These are phyloP conservation scores for Talaromyces sp. DNA, from an alignment of 2,329 filamentous ascomycete genomes.

Conservation along the genomic window DNA sequence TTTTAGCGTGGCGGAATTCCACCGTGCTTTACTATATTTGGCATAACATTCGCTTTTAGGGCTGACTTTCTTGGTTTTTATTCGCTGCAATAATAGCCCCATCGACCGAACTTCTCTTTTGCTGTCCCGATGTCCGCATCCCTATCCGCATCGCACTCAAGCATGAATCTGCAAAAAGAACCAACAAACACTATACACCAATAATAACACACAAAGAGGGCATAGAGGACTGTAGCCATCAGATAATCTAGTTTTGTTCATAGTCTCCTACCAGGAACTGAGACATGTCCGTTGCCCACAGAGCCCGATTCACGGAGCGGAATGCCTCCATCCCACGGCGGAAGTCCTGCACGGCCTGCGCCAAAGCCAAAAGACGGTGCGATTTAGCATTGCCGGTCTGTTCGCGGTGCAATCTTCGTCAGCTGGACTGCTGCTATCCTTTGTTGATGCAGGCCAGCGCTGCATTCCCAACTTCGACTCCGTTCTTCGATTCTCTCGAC, in stretches of 20 bases:
- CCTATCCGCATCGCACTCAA: neutral
- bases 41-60: neutral
- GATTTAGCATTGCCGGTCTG: constrained; percentile 49
- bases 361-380: constrained; percentile 53
- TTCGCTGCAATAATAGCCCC: neutral
- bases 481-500: neutral
- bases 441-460: constrained; percentile 16
- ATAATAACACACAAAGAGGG: neutral
- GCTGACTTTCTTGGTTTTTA: neutral
- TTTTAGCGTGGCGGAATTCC: constrained; percentile 8
- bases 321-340: constrained; percentile 42
- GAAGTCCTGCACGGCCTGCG: constrained; percentile 54
- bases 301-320: constrained; percentile 22
- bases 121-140: neutral
- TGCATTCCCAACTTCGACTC: constrained; percentile 6
- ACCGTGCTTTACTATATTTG: neutral
- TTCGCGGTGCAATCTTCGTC: constrained; percentile 46
- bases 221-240: too few species aligned
- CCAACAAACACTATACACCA: neutral
- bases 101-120: neutral
- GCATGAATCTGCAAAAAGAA: neutral
- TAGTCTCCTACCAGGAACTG: neutral
- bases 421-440: constrained; percentile 45
- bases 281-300: constrained; percentile 6
- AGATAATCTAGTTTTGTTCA: too few species aligned